These are phyloP conservation scores for Diaporthe caulivora DNA, from an alignment of 2,329 filamentous ascomycete species.

Conservation along the genomic window DNA sequence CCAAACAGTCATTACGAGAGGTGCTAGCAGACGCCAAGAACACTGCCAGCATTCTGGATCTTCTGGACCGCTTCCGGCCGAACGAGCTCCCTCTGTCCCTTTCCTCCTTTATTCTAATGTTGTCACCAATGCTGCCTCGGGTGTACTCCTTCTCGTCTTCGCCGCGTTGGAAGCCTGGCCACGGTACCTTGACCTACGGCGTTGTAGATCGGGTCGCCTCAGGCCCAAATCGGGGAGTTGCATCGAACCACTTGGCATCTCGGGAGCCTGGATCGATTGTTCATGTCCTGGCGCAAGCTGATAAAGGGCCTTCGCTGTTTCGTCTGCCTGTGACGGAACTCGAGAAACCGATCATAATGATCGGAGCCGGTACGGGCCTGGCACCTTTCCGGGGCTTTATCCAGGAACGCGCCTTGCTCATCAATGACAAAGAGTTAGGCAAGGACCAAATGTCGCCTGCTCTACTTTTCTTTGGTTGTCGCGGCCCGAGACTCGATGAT, in stretches of 20 bases:
- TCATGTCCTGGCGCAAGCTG: neutral
- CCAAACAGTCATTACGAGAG: neutral
- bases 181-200: slow-evolving; percentile 75
- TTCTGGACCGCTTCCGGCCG: neutral
- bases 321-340: slow-evolving; percentile 36
- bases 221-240: slow-evolving; percentile 54
- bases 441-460: slow-evolving; percentile 72
- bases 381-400: slow-evolving; percentile 55
- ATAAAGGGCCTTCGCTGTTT: neutral
- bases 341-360: slow-evolving; percentile 61
- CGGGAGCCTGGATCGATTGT: neutral
- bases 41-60: neutral
- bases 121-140: slow-evolving; percentile 81
- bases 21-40: neutral
- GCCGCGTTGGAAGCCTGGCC: slow-evolving; percentile 68
- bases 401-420: slow-evolving; percentile 49
- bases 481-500: neutral
- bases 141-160: slow-evolving; percentile 86
- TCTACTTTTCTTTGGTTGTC: slow-evolving; percentile 47
- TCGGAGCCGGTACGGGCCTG: slow-evolving; percentile 63
- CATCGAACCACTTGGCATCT: neutral
- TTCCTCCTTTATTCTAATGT: slow-evolving; percentile 75
- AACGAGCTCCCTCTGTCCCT: slow-evolving; percentile 55
- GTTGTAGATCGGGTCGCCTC: slow-evolving; percentile 69
- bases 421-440: slow-evolving; percentile 9